Evolutionary conservation across 495 filamentous ascomycete genomes (phyloP), one percentile per base, ranked within the genome.

Genomic region (Neurospora cerealis): DNA sequence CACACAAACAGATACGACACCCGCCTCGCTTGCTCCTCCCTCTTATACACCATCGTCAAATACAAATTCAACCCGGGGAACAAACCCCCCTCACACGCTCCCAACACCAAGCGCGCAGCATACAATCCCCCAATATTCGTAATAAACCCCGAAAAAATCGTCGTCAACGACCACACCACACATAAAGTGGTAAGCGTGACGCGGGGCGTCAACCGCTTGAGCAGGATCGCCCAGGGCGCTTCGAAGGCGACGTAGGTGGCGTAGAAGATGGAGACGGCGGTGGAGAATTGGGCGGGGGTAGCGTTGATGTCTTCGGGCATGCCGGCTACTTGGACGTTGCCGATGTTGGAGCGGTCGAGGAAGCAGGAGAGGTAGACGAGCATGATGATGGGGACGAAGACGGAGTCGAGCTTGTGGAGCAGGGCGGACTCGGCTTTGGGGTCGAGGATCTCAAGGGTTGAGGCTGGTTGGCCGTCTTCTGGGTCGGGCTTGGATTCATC

Each of bases 1-100:
- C 92, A 92, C 19, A 91, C 92, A 80, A 95, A 93, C 83, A 97
- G 93, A 69, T 95, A 91, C 8, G 92, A 92, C 38, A 91, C 86
- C 2, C 85, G 77, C 34, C 84, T 79, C 40, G 83, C 85, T 21
- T 84, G 81, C 76, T 87, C 85, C 17, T 81, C 79, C 7, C 82
- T 74, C 74, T 82, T 83, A 74, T 86, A 97, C 90, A 93, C 96
- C 81, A 93, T 95, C 0, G 91, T 93, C 2, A 97, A 85, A 79
- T 95, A 96, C 77, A 95, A 93, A 69, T 91, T 91, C 1, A 96
- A 85, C 1, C 93, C 94, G 0, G 92, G 91, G 77, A 93, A 93
- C 2, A 94, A 79, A 2, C 93, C 93, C 32, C 82, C 85, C 73
- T 90, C 88, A 28, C 86, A 87, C 3, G 83, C 83, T 0, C 89